Evolutionary conservation across 192 early-diverging fungal genomes (phyloP).

Genomic region (Coemansia sp.): DNA sequence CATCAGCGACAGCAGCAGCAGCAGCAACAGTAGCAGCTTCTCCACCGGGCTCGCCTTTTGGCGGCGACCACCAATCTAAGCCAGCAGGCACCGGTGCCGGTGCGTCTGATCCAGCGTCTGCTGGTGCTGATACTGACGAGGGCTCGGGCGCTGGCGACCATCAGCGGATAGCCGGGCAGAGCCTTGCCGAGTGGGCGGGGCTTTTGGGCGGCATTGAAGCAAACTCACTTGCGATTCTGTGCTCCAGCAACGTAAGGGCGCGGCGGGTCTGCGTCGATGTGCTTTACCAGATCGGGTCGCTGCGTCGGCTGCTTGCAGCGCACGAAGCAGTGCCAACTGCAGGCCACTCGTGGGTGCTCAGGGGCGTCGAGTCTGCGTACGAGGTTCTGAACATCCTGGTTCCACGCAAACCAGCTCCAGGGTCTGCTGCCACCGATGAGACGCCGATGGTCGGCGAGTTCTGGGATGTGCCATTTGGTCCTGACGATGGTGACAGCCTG

Average conservation of each 20-base stretch:
- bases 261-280: constrained; percentile 38
- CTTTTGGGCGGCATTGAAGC: constrained; percentile 45
- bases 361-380: constrained; percentile 31
- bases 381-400: constrained; percentile 44
- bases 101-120: neutral
- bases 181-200: constrained; percentile 30
- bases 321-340: constrained; percentile 23
- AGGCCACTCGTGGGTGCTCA: constrained; percentile 30
- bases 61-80: too few relatives aligned
- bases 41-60: too few relatives aligned
- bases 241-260: constrained; percentile 41
- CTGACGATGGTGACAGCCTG: neutral
- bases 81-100: neutral
- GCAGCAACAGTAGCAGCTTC: neutral
- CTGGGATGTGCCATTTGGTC: constrained; percentile 43
- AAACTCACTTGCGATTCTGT: constrained; percentile 39
- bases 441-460: constrained; percentile 23
- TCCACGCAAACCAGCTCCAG: constrained; percentile 6
- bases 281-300: constrained; percentile 35
- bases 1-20: neutral
- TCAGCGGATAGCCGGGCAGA: constrained; percentile 20
- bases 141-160: neutral
- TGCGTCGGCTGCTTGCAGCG: constrained; percentile 31
- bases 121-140: neutral
- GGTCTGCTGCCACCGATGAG: constrained; percentile 3